Evolutionary conservation across 371 early-diverging fungal species (phyloP), one percentile per base, ranked within the genome.

Genomic region (Lichtheimia corymbifera): DNA sequence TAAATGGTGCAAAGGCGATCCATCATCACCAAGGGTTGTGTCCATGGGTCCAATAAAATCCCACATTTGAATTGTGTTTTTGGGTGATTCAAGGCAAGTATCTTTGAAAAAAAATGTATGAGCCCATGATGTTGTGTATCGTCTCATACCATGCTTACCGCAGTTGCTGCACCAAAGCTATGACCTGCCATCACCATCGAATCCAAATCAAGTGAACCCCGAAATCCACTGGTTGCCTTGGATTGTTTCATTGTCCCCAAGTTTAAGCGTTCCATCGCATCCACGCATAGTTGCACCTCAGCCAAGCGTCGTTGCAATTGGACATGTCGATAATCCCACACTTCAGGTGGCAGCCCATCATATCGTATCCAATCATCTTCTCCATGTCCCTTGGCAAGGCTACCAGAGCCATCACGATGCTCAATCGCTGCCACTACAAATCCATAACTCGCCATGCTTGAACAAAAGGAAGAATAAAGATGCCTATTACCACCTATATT

Each of bases 131-230:
- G 35, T 9, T 35, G 35, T 35, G 9, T 9, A 11, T 11, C 6
- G 35, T 11, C 6, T 2, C 5, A 5, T 45, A n/a, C 15, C 0
- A 15, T 14, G 14, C 50, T 62, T 53, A 82, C 63, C 11, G 70
- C 59, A 0, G 86, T 83, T n/a, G 83, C 83, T 12, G 68, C 87
- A 6, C 88, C 88, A 74, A 86, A 88, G 27, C 74, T 73, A 67
- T 88, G 88, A 41, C 88, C 88, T 6, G 77, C 68, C 67, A 85
- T 70, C 30, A 73, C 69, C 35, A 69, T 6, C 15, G 71, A 65
- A 2, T 71, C 64, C 44, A 82, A 59, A 63, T 86, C 79, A 11
- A 86, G 47, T 17, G 72, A 52, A 0, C 72, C 72, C 25, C 62
- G 17, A 40, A 84, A 70, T 20, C 43, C 35, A 1, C 45, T 30